Evolutionary conservation across 2,329 filamentous ascomycete species (phyloP), one percentile per base, ranked within the genome.

Genomic region (Sphaerulina musiva): DNA sequence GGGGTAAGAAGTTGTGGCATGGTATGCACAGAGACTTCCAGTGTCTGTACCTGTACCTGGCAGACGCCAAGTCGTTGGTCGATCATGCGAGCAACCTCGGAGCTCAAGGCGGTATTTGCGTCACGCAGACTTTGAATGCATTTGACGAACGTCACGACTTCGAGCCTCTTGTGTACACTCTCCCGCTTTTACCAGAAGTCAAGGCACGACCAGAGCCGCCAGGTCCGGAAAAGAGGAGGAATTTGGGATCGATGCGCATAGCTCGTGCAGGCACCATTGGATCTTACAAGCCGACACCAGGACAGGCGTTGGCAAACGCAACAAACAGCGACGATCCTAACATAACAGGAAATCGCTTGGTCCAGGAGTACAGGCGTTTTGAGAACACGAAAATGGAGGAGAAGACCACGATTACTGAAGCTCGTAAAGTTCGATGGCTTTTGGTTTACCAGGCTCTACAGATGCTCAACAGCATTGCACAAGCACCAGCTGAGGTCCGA

Each of bases 391-490:
- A 79, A 56, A 72, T 73, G 0, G 80, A 85, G 54, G 81, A 80
- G 53, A 83, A 80, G 63, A 66, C 85, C 1, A 78, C 80, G 0
- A 71, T 82, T 9, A 74, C 78, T 7, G 87, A 92, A 59, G 86
- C 82, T 1, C 81, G 88, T 40, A 91, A 89, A 68, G 80, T 90
- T 12, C 78, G 87, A 39, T 93, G 87, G 87, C 80, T 91, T 31
- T 67, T 91, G 36, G 78, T 92, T 6, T 92, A 92, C 63, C 79
- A 82, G 14, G 78, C 82, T 3, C 78, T 89, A 53, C 88, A 93
- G 66, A 84, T 83, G n/a, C 76, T 93, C 1, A 77, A 80, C 8
- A 81, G 80, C 50, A 82, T 83, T 38, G 84, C 81, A 0, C 73
- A 78, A 34, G 74, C 80, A 0, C 84, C 87, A 0, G 46, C 56